Conservation (phyloP, 2,329 filamentous ascomycete genomes). For the Decorospora gaudefroyi region DNA sequence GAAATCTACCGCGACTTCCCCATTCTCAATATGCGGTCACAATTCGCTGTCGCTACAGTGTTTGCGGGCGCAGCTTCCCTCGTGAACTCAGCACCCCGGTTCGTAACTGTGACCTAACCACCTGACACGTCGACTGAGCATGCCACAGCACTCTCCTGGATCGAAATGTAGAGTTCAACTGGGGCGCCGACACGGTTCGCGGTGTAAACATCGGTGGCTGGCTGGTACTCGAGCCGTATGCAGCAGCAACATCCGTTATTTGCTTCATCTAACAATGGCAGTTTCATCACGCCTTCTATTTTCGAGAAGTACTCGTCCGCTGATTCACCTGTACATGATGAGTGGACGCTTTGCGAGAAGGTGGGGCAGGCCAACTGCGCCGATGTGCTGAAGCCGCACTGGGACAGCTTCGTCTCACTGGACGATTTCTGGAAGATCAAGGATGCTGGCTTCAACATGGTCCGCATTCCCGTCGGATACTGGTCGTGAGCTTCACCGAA, state of each 20-base stretch:
- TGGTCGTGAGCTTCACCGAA: conserved; percentile 55
- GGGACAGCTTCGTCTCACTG: conserved; percentile 56
- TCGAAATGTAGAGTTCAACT: conserved; percentile 42
- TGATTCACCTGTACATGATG: conserved; percentile 51
- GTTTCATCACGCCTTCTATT: conserved; percentile 62
- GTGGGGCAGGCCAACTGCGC: conserved; percentile 53
- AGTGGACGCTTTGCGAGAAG: conserved; percentile 56
- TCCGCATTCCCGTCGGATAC: conserved; percentile 63
- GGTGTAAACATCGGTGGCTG: conserved; percentile 45
- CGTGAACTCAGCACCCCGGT: conserved; percentile 27
- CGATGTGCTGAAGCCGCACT: conserved; percentile 55
- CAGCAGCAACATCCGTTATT: neutral
- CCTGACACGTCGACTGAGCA: neutral
- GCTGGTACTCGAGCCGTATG: conserved; percentile 42
- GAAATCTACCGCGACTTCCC: neutral
- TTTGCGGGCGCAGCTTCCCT: conserved; percentile 14
- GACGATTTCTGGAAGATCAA: conserved; percentile 61
- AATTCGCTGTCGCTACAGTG: conserved; percentile 13
- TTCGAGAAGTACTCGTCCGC: conserved; percentile 48
- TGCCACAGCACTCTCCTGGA: conserved; percentile 8
- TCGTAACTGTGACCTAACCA: neutral
- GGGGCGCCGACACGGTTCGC: conserved; percentile 51
- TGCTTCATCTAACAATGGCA: conserved; percentile 13
- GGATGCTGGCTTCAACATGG: conserved; percentile 61
- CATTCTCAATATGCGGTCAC: conserved; percentile 14